Percentiles rank a stretch among this genome's conserved stretches.
phyloP scores from a whole-genome alignment of 1,284 basidiomycete species.

The Amylostereum areolatum region DNA sequence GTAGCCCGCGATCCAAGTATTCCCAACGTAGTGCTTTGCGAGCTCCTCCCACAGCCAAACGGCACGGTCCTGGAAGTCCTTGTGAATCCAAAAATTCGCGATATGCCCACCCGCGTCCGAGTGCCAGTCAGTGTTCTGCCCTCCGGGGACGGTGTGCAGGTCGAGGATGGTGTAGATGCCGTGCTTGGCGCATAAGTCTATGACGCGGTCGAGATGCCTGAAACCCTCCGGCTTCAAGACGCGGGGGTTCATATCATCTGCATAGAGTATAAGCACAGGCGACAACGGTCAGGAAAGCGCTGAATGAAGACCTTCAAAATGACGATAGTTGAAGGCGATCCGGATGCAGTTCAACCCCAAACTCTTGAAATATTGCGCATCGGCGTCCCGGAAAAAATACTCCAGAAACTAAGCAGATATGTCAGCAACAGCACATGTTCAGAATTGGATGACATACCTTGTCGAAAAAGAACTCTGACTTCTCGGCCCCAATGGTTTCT shows the following conservation, averaged over 20 bases:
- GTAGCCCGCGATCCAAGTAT: constrained; percentile 66
- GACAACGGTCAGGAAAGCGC: background rate
- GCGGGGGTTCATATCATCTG: constrained; percentile 55
- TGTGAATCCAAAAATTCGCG: constrained; percentile 66
- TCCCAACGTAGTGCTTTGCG: constrained; percentile 59
- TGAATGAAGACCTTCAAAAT: constrained; percentile 47
- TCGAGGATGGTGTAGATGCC: constrained; percentile 59
- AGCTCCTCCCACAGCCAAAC: constrained; percentile 67
- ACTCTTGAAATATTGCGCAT: constrained; percentile 63
- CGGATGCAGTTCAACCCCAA: constrained; percentile 71
- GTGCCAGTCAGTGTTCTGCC: constrained; percentile 55
- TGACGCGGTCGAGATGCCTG: constrained; percentile 56
- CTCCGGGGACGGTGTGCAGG: constrained; percentile 56
- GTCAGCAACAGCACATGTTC: background rate
- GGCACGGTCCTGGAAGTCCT: constrained; percentile 70
- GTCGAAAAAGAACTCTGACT: constrained; percentile 75
- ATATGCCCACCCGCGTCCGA: constrained; percentile 47
- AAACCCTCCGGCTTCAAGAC: constrained; percentile 55
- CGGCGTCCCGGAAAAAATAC: constrained; percentile 68
- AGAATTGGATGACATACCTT: constrained; percentile 36
- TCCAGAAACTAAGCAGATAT: constrained; percentile 50
- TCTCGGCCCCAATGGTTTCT: constrained; percentile 57
- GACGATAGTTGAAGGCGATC: constrained; percentile 59
- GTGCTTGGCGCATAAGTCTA: constrained; percentile 52
- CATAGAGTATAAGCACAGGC: constrained; percentile 21